phyloP scores from a whole-genome alignment of 2,329 filamentous ascomycete genomes.

The Aureobasidium sp. region DNA sequence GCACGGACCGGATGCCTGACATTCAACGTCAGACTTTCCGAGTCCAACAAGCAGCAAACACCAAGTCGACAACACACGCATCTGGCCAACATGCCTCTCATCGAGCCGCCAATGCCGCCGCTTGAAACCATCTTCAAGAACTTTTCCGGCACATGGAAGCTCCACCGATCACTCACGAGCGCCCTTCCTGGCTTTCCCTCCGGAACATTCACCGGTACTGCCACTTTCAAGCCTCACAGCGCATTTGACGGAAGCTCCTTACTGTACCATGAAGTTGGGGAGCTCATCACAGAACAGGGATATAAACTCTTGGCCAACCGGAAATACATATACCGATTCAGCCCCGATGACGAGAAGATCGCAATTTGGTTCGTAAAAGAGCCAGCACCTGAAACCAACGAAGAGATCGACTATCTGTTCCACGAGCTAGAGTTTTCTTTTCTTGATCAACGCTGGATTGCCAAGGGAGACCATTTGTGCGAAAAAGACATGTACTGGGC shows the following conservation, averaged over 20 bases:
- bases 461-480: conserved; percentile 61
- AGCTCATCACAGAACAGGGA: conserved; percentile 28
- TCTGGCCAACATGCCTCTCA: not conserved
- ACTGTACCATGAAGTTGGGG: conserved; percentile 27
- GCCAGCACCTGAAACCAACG: conserved; percentile 37
- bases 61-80: not conserved
- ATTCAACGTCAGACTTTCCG: not conserved
- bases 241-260: conserved; percentile 19
- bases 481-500: conserved; percentile 64
- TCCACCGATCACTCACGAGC: conserved; percentile 24
- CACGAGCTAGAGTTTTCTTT: conserved; percentile 58
- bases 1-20: not conserved
- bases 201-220: conserved; percentile 27
- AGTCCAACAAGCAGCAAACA: not conserved
- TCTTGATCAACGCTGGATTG: conserved; percentile 41
- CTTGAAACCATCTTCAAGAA: conserved; percentile 23
- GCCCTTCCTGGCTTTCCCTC: conserved; percentile 26
- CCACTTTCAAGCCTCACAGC: conserved; percentile 24
- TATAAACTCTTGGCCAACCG: conserved; percentile 50
- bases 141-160: conserved; percentile 26
- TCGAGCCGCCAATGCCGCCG: conserved; percentile 8
- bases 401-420: conserved; percentile 61
- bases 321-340: conserved; percentile 67
- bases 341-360: conserved; percentile 51
- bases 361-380: conserved; percentile 69